Percentiles rank a stretch among this genome's conserved stretches.
Conservation (phyloP, 2,329 filamentous ascomycete genomes). For the Diatrype stigma region DNA sequence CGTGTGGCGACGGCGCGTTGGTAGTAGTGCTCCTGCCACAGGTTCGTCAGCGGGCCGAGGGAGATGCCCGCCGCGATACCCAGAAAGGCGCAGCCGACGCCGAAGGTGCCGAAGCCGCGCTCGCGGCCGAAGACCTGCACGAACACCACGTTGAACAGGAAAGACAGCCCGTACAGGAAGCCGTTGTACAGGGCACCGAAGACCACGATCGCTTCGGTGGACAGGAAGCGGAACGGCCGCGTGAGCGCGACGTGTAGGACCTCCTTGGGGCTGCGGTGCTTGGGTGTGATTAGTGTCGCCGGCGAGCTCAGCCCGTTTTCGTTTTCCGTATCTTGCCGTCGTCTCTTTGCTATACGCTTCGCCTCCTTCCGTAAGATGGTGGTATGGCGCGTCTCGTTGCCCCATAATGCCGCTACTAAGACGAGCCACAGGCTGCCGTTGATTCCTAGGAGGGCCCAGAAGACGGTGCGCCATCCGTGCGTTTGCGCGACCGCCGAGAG, state of each 20-base stretch:
- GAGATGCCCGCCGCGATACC: constrained; percentile 34
- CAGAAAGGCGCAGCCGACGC: constrained; percentile 36
- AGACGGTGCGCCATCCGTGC: constrained; percentile 38
- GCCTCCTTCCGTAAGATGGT: constrained; percentile 36
- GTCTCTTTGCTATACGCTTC: constrained; percentile 22
- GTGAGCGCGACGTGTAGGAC: constrained; percentile 38
- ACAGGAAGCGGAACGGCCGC: constrained; percentile 43
- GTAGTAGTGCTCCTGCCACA: constrained; percentile 40
- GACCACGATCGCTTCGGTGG: constrained; percentile 42
- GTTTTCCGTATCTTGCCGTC: constrained; percentile 19
- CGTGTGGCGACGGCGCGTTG: constrained; percentile 27
- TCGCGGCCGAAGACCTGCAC: constrained; percentile 41
- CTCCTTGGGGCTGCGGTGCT: constrained; percentile 29
- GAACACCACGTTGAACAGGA: constrained; percentile 46
- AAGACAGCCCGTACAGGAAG: constrained; percentile 44
- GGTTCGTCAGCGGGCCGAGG: constrained; percentile 38
- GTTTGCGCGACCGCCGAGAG: constrained; percentile 41
- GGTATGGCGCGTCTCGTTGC: constrained; percentile 39
- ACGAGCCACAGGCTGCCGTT: constrained; percentile 39
- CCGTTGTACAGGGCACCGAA: constrained; percentile 46
- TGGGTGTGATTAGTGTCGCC: constrained; percentile 32
- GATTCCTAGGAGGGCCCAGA: constrained; percentile 42
- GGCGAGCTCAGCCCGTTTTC: constrained; percentile 20
- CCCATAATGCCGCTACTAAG: constrained; percentile 30
- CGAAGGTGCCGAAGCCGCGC: constrained; percentile 34